phyloP scores from a whole-genome alignment of 495 filamentous ascomycete species.

The Penicillium coprophilum region DNA sequence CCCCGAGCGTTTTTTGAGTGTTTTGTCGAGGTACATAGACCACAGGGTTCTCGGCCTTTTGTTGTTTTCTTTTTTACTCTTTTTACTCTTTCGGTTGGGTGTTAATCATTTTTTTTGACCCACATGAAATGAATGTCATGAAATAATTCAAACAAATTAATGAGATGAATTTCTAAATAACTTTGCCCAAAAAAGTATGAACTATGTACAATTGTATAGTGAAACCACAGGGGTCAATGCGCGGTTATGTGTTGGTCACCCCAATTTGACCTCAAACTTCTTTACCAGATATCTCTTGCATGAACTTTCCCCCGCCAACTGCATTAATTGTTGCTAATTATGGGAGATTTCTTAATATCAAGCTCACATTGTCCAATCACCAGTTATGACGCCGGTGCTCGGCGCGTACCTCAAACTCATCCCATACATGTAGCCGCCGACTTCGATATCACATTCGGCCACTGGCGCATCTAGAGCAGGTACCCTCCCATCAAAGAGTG shows the following conservation, averaged over 20 bases:
- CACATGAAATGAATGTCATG: slow-evolving; percentile 29
- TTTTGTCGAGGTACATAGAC: slow-evolving; percentile 32
- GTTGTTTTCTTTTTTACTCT: slow-evolving; percentile 14
- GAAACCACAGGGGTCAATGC: slow-evolving; percentile 11
- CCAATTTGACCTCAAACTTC: not conserved
- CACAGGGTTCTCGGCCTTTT: slow-evolving; percentile 20
- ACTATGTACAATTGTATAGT: not conserved
- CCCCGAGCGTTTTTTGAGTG: slow-evolving; percentile 35
- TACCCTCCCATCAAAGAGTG: slow-evolving; percentile 2
- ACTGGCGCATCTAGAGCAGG: slow-evolving; percentile 7
- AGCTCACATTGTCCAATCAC: slow-evolving; percentile 3
- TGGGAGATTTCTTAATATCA: slow-evolving; percentile 21
- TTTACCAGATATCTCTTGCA: slow-evolving; percentile 5
- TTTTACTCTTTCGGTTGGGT: slow-evolving; percentile 11
- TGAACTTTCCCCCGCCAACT: slow-evolving; percentile 9
- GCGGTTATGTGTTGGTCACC: slow-evolving; percentile 1
- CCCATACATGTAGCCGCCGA: slow-evolving; percentile 31
- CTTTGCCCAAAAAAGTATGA: not conserved
- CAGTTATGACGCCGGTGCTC: slow-evolving; percentile 20
- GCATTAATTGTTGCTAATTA: slow-evolving; percentile 26
- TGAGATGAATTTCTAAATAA: slow-evolving; percentile 2
- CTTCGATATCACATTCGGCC: slow-evolving; percentile 23
- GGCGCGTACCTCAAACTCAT: slow-evolving; percentile 31
- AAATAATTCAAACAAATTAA: slow-evolving; percentile 18
- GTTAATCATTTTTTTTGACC: slow-evolving; percentile 15